Conservation (phyloP, 2,329 filamentous ascomycete species). For the Aspergillus thermomutatus region DNA sequence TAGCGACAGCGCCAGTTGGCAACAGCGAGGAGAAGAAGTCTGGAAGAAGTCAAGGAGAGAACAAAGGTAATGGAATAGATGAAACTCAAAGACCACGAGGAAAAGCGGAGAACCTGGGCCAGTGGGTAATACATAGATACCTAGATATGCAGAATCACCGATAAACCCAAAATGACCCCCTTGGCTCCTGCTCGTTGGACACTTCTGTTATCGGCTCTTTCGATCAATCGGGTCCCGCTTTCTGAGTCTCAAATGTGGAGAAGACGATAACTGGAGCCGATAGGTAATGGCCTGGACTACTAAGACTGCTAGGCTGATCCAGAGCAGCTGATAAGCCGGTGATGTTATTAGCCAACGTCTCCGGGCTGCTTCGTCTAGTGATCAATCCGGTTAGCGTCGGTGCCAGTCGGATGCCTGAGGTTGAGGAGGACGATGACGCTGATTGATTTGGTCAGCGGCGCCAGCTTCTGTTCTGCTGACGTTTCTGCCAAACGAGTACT, state of each 20-base stretch:
- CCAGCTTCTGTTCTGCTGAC: no score
- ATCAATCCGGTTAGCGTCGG: slow-evolving; percentile 5
- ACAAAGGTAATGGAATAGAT: neutral
- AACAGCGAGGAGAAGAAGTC: neutral
- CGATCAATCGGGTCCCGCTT: slow-evolving; percentile 12
- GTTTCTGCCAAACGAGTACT: no score
- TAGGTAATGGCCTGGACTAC: neutral
- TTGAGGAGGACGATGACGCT: neutral
- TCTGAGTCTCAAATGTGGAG: neutral
- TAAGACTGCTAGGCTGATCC: neutral
- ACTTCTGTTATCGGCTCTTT: slow-evolving; percentile 10
- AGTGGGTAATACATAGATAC: neutral
- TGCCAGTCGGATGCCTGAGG: neutral
- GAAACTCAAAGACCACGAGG: neutral
- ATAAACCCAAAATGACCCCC: slow-evolving; percentile 1
- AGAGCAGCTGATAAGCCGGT: slow-evolving; percentile 9
- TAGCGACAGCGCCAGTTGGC: neutral
- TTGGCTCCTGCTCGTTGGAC: neutral
- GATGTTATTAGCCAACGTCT: neutral
- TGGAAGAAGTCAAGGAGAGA: slow-evolving; percentile 1
- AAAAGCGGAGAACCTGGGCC: slow-evolving; percentile 3
- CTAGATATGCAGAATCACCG: slow-evolving; percentile 1
- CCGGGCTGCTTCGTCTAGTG: neutral
- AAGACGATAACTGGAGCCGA: neutral
- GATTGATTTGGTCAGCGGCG: neutral